Percentiles rank a stretch among this genome's conserved stretches.
Evolutionary conservation across 192 early-diverging fungal species (phyloP).

Genomic region (Umbelopsis sp.): DNA sequence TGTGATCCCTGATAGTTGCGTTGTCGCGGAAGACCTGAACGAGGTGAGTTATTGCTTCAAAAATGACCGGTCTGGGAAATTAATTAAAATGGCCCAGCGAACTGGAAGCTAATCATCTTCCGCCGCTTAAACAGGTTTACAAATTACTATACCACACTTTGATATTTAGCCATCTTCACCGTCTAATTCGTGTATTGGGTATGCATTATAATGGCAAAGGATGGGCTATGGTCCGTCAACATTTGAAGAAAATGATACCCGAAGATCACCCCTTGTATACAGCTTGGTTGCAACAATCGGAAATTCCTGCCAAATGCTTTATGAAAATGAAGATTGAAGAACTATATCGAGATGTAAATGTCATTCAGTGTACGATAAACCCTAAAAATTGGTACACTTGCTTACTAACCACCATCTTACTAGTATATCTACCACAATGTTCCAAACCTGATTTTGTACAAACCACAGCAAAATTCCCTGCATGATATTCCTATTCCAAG

Average conservation of each 20-base stretch:
- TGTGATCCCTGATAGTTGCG: conserved; percentile 55
- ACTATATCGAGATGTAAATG: conserved; percentile 63
- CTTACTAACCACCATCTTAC: neutral
- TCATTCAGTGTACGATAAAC: neutral
- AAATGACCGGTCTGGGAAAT: too few relatives aligned
- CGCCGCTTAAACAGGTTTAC: conserved; percentile 41
- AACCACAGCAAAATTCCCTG: neutral
- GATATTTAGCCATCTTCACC: conserved; percentile 59
- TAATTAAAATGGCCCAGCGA: neutral
- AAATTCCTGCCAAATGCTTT: conserved; percentile 61
- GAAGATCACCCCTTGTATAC: conserved; percentile 42
- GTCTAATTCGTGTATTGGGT: conserved; percentile 58
- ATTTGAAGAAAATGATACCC: conserved; percentile 49
- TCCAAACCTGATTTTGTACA: conserved; percentile 39
- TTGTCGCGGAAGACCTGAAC: conserved; percentile 46
- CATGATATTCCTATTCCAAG: neutral
- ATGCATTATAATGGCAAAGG: conserved; percentile 60
- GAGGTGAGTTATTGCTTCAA: conserved; percentile 12
- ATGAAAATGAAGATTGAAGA: conserved; percentile 68
- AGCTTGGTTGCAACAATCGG: conserved; percentile 45
- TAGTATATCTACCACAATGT: conserved; percentile 38
- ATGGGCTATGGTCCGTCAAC: conserved; percentile 57
- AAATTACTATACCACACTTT: conserved; percentile 65
- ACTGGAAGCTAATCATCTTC: neutral
- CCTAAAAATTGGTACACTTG: neutral